Evolutionary conservation across 2,329 filamentous ascomycete species (phyloP).

Genomic region (Talaromyces sp.): DNA sequence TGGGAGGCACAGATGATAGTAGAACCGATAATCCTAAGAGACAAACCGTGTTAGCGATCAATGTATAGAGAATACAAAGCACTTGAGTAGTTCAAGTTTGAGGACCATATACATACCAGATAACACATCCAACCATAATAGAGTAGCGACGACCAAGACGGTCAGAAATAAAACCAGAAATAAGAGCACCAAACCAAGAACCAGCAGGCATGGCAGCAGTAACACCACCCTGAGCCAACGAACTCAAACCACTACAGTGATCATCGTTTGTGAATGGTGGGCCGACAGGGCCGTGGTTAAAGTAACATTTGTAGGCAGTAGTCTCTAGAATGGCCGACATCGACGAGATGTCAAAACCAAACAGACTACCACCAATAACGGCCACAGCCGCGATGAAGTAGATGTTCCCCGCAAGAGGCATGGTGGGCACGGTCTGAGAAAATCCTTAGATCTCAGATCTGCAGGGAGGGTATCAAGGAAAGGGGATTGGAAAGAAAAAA

Average conservation of each 20-base stretch:
- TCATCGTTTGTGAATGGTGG: constrained; percentile 7
- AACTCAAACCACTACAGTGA: neutral
- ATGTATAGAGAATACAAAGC: neutral
- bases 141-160: constrained; percentile 46
- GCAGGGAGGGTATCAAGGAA: neutral
- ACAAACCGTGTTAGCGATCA: neutral
- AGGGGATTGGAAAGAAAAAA: neutral
- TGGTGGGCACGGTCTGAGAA: neutral
- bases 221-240: constrained; percentile 38
- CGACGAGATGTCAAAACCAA: constrained; percentile 60
- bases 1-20: constrained; percentile 64
- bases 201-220: constrained; percentile 43
- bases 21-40: constrained; percentile 48
- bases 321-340: constrained; percentile 47
- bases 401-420: constrained; percentile 17
- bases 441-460: neutral
- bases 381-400: constrained; percentile 18
- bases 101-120: constrained; percentile 44
- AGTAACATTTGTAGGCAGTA: constrained; percentile 17
- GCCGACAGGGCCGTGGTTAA: constrained; percentile 15
- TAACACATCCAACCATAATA: constrained; percentile 54
- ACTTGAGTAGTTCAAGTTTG: neutral
- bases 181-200: constrained; percentile 47
- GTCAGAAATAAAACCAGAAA: constrained; percentile 57
- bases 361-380: constrained; percentile 53